Base-by-base conservation (phyloP, 2,329 filamentous ascomycete species). In the Arthrobotrys musiformis region DNA sequence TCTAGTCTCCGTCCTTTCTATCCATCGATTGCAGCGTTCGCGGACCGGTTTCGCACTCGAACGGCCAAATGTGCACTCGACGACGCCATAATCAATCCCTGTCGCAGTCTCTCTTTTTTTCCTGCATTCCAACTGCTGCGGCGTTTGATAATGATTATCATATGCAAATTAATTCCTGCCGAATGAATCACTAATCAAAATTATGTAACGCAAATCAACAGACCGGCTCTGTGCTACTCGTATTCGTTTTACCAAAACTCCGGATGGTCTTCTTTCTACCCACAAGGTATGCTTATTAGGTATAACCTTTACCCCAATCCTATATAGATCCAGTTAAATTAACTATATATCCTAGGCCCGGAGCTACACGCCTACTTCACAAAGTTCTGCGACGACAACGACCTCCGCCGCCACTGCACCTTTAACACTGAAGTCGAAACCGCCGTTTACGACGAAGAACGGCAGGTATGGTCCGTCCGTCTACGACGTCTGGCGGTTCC, bases 381-480 rank as follows among this genome's bases (percentile, higher is more conserved):
- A 42, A 84, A 85, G 63, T 86, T 88, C n/a, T 88, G 86, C 81
- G 84, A 85, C 62, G 83, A 85, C 58, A 88, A 85, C 80, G 79
- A 85, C 44, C 85, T 89, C 40, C 84, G 86, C 13, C 87, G 89
- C 80, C 89, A 89, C 79, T 87, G 89, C 50, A 86, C 89, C 75
- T 83, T 87, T 67, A 87, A 89, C 77, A 89, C 87, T 1, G 87
- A 89, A 52, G 86, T 89, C n/a, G 84, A 84, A 70, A 82, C 85
- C 61, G 84, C 86, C 61, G 83, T 81, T 62, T 89, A 87, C 87
- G 81, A 88, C 2, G 86, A 88, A 56, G 82, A 85, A 17, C 86
- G 87, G 68, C 82, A 87, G 67, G 81, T 88, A 46, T 89, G 88
- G 88, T 86, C 88, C 79, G 83, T 89, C 13, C 85, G 82, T 4